Conservation (phyloP, 23 red algal genomes). For the Gracilaria caudata region DNA sequence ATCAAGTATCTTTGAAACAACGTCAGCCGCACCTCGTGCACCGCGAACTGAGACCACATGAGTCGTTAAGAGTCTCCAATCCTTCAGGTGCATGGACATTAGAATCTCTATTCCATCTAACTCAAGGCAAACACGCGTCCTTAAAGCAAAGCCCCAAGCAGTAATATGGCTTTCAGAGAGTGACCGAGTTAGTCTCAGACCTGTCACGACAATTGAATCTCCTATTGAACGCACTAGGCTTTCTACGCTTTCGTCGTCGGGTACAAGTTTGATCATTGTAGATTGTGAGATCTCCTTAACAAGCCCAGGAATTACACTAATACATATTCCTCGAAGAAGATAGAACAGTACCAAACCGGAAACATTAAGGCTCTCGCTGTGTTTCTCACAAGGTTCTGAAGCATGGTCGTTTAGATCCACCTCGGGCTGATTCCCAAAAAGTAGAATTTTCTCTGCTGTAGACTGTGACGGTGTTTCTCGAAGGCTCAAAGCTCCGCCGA, state of each 20-base stretch:
- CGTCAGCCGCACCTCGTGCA: constrained; percentile 6
- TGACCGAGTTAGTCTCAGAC: constrained; percentile 2
- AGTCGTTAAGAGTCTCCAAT: neutral
- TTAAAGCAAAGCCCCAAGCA: constrained; percentile 3
- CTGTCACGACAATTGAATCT: neutral
- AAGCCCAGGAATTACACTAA: neutral
- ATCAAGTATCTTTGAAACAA: constrained; percentile 3
- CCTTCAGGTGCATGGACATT: neutral
- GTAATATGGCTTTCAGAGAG: neutral
- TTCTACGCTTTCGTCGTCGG: neutral
- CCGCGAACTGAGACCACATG: neutral
- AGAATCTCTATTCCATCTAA: constrained; percentile 6
- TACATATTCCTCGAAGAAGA: constrained; percentile 6
- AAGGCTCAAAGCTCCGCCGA: neutral
- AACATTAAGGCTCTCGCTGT: neutral
- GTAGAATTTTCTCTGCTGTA: neutral
- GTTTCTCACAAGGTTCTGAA: neutral
- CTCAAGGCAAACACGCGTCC: neutral
- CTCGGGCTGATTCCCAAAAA: neutral
- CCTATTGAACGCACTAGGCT: constrained; percentile 3
- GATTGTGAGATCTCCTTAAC: neutral
- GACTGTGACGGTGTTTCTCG: neutral
- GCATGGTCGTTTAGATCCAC: neutral
- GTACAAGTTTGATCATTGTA: neutral
- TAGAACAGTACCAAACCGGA: constrained; percentile 13